Conservation (phyloP, 1,284 basidiomycete genomes). For the Moniliella sp. region DNA sequence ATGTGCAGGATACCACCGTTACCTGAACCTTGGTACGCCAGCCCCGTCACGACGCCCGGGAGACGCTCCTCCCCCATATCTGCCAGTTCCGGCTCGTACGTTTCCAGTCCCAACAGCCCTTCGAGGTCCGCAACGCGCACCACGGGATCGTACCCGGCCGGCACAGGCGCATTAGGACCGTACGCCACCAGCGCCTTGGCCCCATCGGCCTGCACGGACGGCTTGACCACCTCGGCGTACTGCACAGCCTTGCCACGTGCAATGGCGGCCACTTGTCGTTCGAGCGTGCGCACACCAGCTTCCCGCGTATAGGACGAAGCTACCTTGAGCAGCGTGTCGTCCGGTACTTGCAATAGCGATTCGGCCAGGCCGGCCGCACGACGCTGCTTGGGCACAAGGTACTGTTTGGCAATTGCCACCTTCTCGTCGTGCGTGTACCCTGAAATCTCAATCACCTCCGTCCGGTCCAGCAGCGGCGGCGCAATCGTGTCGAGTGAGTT, state of each 20-base stretch:
- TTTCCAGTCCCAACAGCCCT: conserved; percentile 56
- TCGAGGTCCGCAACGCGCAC: conserved; percentile 58
- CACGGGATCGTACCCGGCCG: conserved; percentile 42
- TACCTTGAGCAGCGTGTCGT: conserved; percentile 49
- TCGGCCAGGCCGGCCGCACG: conserved; percentile 45
- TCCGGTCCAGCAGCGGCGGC: conserved; percentile 35
- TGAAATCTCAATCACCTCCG: conserved; percentile 35
- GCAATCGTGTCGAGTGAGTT: conserved; percentile 36
- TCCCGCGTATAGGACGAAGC: conserved; percentile 61
- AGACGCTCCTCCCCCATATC: conserved; percentile 50
- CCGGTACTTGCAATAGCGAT: conserved; percentile 41
- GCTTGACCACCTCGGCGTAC: conserved; percentile 53
- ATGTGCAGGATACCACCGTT: conserved; percentile 67
- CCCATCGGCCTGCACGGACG: conserved; percentile 15
- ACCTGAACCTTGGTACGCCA: conserved; percentile 68
- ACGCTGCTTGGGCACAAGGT: conserved; percentile 65
- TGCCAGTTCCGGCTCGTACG: conserved; percentile 57
- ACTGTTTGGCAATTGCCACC: conserved; percentile 35
- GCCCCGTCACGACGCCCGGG: conserved; percentile 54
- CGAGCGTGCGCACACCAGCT: conserved; percentile 73
- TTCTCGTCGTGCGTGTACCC: conserved; percentile 37
- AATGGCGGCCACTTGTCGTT: conserved; percentile 63
- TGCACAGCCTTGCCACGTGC: conserved; percentile 47
- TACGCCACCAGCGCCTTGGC: too few relatives aligned
- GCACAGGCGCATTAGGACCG: too few relatives aligned